phyloP scores from a whole-genome alignment of 495 filamentous ascomycete genomes.

The Xylaria nigripes region DNA sequence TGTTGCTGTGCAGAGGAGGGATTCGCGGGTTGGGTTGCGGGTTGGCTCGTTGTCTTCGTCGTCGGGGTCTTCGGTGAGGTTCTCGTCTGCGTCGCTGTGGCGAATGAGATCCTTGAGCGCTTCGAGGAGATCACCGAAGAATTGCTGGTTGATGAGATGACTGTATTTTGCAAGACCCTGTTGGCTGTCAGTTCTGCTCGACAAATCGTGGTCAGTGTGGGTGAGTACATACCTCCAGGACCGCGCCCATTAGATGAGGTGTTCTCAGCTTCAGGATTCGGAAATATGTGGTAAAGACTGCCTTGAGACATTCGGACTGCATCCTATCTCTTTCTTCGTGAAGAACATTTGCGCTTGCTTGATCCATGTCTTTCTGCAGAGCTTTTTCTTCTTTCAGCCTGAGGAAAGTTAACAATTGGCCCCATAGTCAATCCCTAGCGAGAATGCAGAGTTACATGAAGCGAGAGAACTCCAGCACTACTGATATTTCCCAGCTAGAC shows the following conservation, averaged over 20 bases:
- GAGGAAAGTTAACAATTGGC: neutral
- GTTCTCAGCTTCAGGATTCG: slow-evolving; percentile 78
- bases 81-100: slow-evolving; percentile 44
- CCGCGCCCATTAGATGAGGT: slow-evolving; percentile 80
- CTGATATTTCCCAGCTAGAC: slow-evolving; percentile 41
- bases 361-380: slow-evolving; percentile 85
- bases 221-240: slow-evolving; percentile 28
- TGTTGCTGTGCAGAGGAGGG: slow-evolving; percentile 90
- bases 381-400: slow-evolving; percentile 71
- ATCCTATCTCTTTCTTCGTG: slow-evolving; percentile 88
- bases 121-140: slow-evolving; percentile 93
- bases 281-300: slow-evolving; percentile 93
- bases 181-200: neutral
- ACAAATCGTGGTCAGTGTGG: neutral
- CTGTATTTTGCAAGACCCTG: slow-evolving; percentile 86
- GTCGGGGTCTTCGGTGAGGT: slow-evolving; percentile 35
- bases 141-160: slow-evolving; percentile 94
- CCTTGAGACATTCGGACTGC: slow-evolving; percentile 88
- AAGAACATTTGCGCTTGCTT: slow-evolving; percentile 81
- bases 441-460: too few species aligned
- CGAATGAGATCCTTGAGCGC: slow-evolving; percentile 84
- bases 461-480: neutral
- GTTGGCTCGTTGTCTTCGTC: slow-evolving; percentile 33
- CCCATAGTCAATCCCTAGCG: neutral
- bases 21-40: slow-evolving; percentile 69